Percentiles rank a stretch among this genome's conserved stretches.
phyloP scores from a whole-genome alignment of 345 rosid species.

The Melaleuca quinquenervia region DNA sequence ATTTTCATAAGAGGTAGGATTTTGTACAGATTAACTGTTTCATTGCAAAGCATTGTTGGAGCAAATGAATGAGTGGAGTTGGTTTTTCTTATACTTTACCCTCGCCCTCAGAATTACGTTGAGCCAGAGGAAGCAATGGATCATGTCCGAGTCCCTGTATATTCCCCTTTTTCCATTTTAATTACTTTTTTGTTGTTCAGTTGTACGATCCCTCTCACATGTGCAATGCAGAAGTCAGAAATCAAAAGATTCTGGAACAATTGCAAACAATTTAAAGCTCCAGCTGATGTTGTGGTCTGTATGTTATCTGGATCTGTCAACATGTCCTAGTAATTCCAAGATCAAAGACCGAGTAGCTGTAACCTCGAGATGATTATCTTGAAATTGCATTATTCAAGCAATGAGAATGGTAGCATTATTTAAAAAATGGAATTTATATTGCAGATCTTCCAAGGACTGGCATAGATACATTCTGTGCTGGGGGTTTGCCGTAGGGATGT shows the following conservation, averaged over 20 bases:
- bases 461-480: slow-evolving; percentile 23
- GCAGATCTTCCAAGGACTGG: slow-evolving; percentile 27
- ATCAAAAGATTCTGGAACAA: background rate
- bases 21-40: background rate
- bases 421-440: background rate
- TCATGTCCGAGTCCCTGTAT: background rate
- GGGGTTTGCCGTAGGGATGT: slow-evolving; percentile 33
- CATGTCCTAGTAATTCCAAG: background rate
- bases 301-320: background rate
- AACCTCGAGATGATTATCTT: background rate
- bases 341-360: background rate
- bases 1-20: background rate
- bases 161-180: background rate
- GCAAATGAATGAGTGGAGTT: background rate
- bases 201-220: background rate
- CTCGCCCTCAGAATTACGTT: background rate
- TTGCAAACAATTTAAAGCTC: background rate
- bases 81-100: background rate
- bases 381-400: background rate
- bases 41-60: background rate
- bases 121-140: background rate
- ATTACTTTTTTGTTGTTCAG: background rate
- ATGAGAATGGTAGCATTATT: background rate
- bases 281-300: background rate
- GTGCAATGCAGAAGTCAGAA: background rate